Evolutionary conservation across 2,329 filamentous ascomycete genomes (phyloP), one percentile per base, ranked within the genome.

Genomic region (Epicoccum sorghinum): DNA sequence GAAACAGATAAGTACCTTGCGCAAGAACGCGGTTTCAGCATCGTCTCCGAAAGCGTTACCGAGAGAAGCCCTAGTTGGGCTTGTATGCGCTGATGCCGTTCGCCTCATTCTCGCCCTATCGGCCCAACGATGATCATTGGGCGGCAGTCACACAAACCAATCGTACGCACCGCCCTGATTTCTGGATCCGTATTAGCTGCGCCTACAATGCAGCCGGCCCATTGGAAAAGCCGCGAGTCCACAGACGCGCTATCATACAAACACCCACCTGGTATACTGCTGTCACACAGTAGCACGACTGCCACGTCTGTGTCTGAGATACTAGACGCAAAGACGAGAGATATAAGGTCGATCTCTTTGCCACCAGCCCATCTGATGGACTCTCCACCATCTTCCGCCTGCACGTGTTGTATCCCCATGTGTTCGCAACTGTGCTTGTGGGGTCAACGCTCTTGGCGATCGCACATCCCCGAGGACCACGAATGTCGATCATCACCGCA

Each of bases 51-150:
- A 33, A 41, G 22, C 23, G 40, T 35, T 46, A 47, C 45, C 48
- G 58, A 41, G 27, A 29, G 52, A 46, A 49, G 48, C 47, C 59
- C 54, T 50, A 39, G 64, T 68, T 66, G 65, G 65, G 65, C 61
- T 41, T 56, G 53, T 55, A 61, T 61, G 64, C 65, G 63, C 54
- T 63, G 63, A 59, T 62, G 61, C 60, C 64, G 60, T 55, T 65
- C 65, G 65, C 65, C 65, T 68, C 65, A 68, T 62, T 66, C 57
- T 33, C 27, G 65, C 65, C 64, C 61, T 67, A 51, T 57, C 61
- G 47, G 64, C 65, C 64, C 64, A 66, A 67, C 58, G 44, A 59
- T 48, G 45, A 60, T 61, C 57, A 60, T 66, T 64, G 65, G 65
- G 65, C 63, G 62, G 58, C 65, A 50, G 56, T 55, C 57, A 39